Conservation (phyloP, 352 stramenopile genomes). For the Phytopythium vexans region DNA sequence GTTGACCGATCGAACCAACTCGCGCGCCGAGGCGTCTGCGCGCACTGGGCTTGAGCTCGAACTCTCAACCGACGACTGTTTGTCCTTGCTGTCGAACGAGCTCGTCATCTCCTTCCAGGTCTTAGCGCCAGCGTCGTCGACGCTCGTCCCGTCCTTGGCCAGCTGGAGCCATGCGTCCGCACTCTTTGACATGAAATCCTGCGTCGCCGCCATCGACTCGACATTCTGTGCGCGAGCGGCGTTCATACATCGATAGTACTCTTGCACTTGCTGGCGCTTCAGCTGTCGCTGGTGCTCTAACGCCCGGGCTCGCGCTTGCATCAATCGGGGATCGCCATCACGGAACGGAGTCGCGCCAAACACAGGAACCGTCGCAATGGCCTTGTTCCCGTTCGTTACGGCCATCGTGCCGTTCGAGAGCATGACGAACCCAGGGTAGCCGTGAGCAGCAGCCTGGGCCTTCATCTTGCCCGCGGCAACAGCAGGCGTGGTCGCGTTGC, state of each 20-base stretch:
- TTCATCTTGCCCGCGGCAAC: too few species aligned
- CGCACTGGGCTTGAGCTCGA: too few species aligned
- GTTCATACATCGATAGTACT: slow-evolving; percentile 52
- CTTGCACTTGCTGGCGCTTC: slow-evolving; percentile 25
- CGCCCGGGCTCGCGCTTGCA: slow-evolving; percentile 49
- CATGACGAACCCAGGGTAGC: slow-evolving; percentile 5
- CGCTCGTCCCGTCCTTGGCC: slow-evolving; percentile 15
- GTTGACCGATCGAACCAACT: neutral
- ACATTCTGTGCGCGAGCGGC: slow-evolving; percentile 50
- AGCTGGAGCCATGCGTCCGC: slow-evolving; percentile 46
- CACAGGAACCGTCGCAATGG: too few species aligned
- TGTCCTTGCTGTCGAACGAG: slow-evolving; percentile 1
- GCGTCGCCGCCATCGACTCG: slow-evolving; percentile 37
- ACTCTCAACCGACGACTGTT: slow-evolving; percentile 3
- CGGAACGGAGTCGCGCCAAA: neutral
- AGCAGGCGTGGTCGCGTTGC: neutral
- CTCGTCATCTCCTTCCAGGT: slow-evolving; percentile 29
- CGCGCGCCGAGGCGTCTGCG: neutral
- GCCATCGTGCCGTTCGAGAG: too few species aligned
- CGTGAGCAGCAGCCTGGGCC: slow-evolving; percentile 28
- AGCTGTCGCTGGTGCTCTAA: slow-evolving; percentile 54
- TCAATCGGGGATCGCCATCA: slow-evolving; percentile 58
- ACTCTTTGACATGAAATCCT: slow-evolving; percentile 43
- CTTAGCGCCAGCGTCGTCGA: slow-evolving; percentile 18
- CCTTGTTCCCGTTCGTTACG: too few species aligned